Evolutionary conservation across 768 basidiomycete species (phyloP).

Genomic region (Kondoa subrosea): DNA sequence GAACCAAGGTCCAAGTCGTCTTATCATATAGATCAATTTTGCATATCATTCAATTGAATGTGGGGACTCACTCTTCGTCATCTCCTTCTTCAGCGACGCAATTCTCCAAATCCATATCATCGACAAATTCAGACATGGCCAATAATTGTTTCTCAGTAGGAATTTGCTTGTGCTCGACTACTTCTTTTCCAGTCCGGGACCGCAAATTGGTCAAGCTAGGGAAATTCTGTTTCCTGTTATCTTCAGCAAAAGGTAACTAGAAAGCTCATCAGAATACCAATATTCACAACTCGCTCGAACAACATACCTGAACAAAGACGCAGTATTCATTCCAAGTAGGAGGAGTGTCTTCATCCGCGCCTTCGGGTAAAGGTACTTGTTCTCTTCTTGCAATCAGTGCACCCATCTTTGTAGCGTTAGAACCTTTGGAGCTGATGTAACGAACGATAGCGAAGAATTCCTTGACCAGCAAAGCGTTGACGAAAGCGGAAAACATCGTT

Average conservation of each 20-base stretch:
- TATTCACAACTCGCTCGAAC: not conserved
- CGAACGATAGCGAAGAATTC: slow-evolving; percentile 60
- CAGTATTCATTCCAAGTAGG: not conserved
- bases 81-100: slow-evolving; percentile 35
- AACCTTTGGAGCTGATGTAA: slow-evolving; percentile 42
- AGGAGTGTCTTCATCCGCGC: not conserved
- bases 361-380: not conserved
- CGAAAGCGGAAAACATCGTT: slow-evolving; percentile 69
- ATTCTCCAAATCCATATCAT: slow-evolving; percentile 69
- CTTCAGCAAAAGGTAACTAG: slow-evolving; percentile 90
- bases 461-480: slow-evolving; percentile 58
- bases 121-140: slow-evolving; percentile 75
- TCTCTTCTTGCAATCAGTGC: slow-evolving; percentile 15
- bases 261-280: not conserved
- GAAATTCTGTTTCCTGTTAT: slow-evolving; percentile 73
- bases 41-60: not conserved
- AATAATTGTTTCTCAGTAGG: slow-evolving; percentile 59
- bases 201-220: slow-evolving; percentile 57
- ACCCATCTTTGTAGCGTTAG: slow-evolving; percentile 21
- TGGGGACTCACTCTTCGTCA: slow-evolving; percentile 38
- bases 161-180: slow-evolving; percentile 63
- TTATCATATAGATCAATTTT: slow-evolving; percentile 32
- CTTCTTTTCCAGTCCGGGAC: slow-evolving; percentile 53
- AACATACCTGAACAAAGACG: not conserved
- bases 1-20: slow-evolving; percentile 56